Conservation (phyloP, 768 basidiomycete genomes). For the Leccinum broughii region DNA sequence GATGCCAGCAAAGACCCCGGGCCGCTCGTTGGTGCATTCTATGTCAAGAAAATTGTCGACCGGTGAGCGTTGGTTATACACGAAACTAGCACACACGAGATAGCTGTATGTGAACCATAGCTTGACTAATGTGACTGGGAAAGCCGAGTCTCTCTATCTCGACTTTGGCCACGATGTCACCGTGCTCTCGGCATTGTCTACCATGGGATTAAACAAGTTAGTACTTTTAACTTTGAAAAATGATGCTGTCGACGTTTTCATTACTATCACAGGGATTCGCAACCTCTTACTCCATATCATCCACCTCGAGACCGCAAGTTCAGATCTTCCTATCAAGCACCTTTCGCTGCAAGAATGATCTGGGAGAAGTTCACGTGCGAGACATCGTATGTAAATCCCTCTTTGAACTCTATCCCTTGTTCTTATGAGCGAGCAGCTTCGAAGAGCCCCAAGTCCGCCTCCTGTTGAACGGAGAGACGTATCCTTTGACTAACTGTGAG, state of each 20-base stretch:
- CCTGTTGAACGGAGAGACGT: conserved; percentile 39
- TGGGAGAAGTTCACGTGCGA: conserved; percentile 45
- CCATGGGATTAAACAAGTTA: conserved; percentile 39
- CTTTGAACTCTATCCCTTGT: neutral
- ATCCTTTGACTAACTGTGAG: conserved; percentile 38
- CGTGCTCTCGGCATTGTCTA: conserved; percentile 39
- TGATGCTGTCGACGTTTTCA: neutral
- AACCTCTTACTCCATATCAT: conserved; percentile 30
- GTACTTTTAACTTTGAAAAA: neutral
- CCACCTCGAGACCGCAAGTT: conserved; percentile 34
- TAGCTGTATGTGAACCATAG: conserved; percentile 12
- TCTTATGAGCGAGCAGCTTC: conserved; percentile 23
- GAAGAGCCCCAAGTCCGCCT: conserved; percentile 43
- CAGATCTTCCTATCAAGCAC: conserved; percentile 38
- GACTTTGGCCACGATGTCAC: conserved; percentile 44
- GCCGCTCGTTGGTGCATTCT: conserved; percentile 38
- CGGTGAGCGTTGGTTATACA: conserved; percentile 22
- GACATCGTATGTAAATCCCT: conserved; percentile 27
- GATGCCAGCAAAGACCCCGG: conserved; percentile 30
- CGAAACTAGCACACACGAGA: neutral
- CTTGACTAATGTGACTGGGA: conserved; percentile 34
- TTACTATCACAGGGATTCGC: conserved; percentile 29
- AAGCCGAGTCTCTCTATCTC: conserved; percentile 35
- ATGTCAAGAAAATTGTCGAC: conserved; percentile 39
- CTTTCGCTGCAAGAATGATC: conserved; percentile 45